Conservation (phyloP, 805 yeast species). For the Schwanniomyces occidentalis region DNA sequence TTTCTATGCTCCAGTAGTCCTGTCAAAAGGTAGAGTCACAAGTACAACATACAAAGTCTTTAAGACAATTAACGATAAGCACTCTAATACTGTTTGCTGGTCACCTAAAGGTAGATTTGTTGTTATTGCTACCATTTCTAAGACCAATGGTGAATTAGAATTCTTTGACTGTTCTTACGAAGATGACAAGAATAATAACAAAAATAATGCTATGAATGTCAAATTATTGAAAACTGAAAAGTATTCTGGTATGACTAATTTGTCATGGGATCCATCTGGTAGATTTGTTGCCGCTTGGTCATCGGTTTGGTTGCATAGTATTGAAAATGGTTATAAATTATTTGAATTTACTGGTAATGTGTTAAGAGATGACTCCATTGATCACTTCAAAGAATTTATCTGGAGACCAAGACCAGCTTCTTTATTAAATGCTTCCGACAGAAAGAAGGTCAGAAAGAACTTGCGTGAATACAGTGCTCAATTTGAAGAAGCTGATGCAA, state of each 20-base stretch:
- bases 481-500: constrained; percentile 92
- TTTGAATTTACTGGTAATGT: constrained; percentile 81
- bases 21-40: constrained; percentile 49
- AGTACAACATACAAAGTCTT: constrained; percentile 57
- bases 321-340: constrained; percentile 88
- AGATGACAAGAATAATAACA: constrained; percentile 54
- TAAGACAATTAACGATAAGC: constrained; percentile 59
- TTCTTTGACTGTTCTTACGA: constrained; percentile 86
- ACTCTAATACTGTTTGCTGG: constrained; percentile 76
- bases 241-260: constrained; percentile 75
- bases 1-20: constrained; percentile 81
- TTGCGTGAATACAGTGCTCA: constrained; percentile 86
- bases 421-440: constrained; percentile 70
- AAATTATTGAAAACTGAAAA: constrained; percentile 63
- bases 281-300: constrained; percentile 88
- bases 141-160: constrained; percentile 65
- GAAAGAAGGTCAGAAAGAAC: constrained; percentile 88
- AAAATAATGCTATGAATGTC: constrained; percentile 56
- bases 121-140: constrained; percentile 48
- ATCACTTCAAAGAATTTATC: constrained; percentile 80
- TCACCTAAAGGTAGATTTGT: constrained; percentile 93
- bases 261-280: constrained; percentile 96
- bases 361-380: constrained; percentile 73
- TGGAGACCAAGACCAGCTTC: constrained; percentile 98
- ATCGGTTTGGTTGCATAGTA: constrained; percentile 76